These are phyloP conservation scores for Aspergillus flavus DNA, from an alignment of 2,329 filamentous ascomycete genomes.

Conservation along the genomic window DNA sequence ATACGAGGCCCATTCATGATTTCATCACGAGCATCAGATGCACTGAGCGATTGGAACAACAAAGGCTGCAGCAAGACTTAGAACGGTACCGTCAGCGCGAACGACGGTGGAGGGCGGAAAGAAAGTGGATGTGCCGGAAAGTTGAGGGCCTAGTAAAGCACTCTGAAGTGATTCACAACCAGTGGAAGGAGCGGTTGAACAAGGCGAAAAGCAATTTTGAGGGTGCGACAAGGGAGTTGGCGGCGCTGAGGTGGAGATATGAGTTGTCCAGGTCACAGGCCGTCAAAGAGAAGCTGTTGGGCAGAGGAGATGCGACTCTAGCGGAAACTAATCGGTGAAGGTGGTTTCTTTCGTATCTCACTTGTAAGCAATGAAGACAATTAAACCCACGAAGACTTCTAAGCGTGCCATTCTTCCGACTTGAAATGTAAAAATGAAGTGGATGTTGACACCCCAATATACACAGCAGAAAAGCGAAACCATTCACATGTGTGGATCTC, in stretches of 20 bases:
- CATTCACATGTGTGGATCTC: conserved; percentile 10
- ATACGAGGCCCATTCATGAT: conserved; percentile 30
- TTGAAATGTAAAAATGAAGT: neutral
- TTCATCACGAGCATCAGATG: conserved; percentile 30
- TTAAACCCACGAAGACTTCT: neutral
- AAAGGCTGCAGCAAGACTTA: conserved; percentile 24
- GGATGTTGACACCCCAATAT: neutral
- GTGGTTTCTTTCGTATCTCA: neutral
- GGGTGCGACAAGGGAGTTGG: neutral
- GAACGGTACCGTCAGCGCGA: conserved; percentile 20
- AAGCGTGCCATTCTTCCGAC: neutral
- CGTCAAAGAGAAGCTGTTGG: neutral
- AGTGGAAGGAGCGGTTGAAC: conserved; percentile 17
- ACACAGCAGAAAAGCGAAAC: neutral
- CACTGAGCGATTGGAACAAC: conserved; percentile 20
- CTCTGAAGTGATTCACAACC: conserved; percentile 18
- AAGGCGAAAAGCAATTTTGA: neutral
- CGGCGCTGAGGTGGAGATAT: neutral
- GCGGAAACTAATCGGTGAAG: neutral
- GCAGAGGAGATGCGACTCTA: neutral
- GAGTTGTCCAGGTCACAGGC: neutral
- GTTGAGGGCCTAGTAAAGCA: conserved; percentile 21
- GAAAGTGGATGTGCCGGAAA: conserved; percentile 22
- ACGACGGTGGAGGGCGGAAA: conserved; percentile 22
- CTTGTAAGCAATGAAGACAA: neutral